phyloP scores from a whole-genome alignment of 306 rosid species.

The Vigna reflexopilosa region DNA sequence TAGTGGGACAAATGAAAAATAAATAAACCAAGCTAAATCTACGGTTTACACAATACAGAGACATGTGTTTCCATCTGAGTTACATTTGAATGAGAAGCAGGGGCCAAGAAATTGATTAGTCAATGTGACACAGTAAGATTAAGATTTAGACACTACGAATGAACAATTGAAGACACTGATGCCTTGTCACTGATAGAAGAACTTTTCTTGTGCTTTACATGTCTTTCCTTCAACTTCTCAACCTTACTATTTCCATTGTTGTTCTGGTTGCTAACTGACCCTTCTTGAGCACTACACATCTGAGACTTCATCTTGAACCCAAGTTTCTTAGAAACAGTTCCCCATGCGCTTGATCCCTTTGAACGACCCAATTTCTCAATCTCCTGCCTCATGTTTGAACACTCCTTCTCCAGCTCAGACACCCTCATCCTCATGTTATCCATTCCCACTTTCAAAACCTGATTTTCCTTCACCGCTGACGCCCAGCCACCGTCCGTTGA shows the following conservation, averaged over 20 bases:
- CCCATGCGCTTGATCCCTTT: slow-evolving; percentile 83
- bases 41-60: slow-evolving; percentile 45
- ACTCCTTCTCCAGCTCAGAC: slow-evolving; percentile 96
- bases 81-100: slow-evolving; percentile 43
- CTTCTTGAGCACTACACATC: slow-evolving; percentile 99
- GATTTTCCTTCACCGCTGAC: slow-evolving; percentile 91
- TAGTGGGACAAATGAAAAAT: slow-evolving; percentile 20
- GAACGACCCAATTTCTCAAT: slow-evolving; percentile 78
- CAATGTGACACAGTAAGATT: neutral
- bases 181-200: slow-evolving; percentile 63
- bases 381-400: slow-evolving; percentile 95
- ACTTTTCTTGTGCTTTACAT: slow-evolving; percentile 67
- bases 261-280: slow-evolving; percentile 80
- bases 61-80: slow-evolving; percentile 50
- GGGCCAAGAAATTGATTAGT: slow-evolving; percentile 42
- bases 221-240: slow-evolving; percentile 83
- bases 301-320: slow-evolving; percentile 94
- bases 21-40: slow-evolving; percentile 38
- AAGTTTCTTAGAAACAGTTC: slow-evolving; percentile 79
- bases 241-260: slow-evolving; percentile 58
- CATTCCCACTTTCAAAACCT: slow-evolving; percentile 97
- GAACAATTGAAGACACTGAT: slow-evolving; percentile 39
- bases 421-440: slow-evolving; percentile 97
- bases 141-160: slow-evolving; percentile 29
- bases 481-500: slow-evolving; percentile 95